phyloP scores from a whole-genome alignment of 1,284 basidiomycete species.

The Puccinia novopanici region DNA sequence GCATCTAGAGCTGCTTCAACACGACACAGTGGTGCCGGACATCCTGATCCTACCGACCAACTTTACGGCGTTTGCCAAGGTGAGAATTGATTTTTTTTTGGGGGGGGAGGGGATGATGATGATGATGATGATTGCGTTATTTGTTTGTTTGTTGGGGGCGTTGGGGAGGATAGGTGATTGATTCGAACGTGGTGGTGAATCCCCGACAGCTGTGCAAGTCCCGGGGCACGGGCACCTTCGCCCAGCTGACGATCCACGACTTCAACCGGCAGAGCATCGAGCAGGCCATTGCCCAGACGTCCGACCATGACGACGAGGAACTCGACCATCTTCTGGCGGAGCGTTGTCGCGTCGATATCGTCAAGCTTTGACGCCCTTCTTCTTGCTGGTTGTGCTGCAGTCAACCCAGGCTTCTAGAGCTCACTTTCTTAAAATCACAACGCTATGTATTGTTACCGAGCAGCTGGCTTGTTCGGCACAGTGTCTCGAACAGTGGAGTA shows the following conservation, averaged over 20 bases:
- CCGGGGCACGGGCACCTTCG: conserved; percentile 63
- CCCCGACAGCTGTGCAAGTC: conserved; percentile 63
- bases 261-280: conserved; percentile 53
- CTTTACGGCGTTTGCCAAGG: conserved; percentile 49
- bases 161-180: conserved; percentile 19
- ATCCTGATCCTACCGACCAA: conserved; percentile 47
- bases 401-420: neutral
- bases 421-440: too few species aligned
- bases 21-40: conserved; percentile 38
- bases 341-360: conserved; percentile 55
- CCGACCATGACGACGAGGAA: conserved; percentile 50
- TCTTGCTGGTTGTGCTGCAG: neutral
- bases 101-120: too few species aligned
- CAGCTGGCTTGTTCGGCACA: too few species aligned
- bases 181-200: conserved; percentile 40
- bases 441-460: too few species aligned
- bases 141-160: neutral
- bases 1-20: conserved; percentile 54
- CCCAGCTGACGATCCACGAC: conserved; percentile 56
- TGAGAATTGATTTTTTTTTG: neutral
- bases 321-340: conserved; percentile 55
- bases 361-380: conserved; percentile 52
- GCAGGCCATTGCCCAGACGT: neutral
- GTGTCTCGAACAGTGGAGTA: too few species aligned
- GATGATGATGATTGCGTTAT: neutral